Evolutionary conservation across 768 basidiomycete species (phyloP).

Genomic region (Pulveroboletus frians): DNA sequence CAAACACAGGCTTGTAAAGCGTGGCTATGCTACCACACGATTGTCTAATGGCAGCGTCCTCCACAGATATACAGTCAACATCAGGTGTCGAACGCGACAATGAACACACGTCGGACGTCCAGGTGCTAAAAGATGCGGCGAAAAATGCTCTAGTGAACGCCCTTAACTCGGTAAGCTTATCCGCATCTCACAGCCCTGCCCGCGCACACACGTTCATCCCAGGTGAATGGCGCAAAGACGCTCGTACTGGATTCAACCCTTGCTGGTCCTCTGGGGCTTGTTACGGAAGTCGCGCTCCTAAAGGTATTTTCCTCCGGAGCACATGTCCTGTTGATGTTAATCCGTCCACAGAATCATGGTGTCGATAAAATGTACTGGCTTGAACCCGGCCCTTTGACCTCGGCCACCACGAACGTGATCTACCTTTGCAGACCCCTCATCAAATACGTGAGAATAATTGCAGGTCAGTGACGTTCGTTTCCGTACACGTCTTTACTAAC

Average conservation of each 20-base stretch:
- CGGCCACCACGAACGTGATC: conserved; percentile 82
- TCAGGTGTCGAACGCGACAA: conserved; percentile 31
- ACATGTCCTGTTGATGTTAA: conserved; percentile 5
- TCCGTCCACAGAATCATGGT: conserved; percentile 78
- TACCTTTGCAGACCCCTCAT: conserved; percentile 90
- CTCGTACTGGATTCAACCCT: conserved; percentile 87
- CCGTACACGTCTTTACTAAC: conserved; percentile 19
- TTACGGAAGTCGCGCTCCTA: conserved; percentile 89
- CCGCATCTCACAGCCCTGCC: background rate
- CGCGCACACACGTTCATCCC: conserved; percentile 8
- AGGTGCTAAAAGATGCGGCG: conserved; percentile 69
- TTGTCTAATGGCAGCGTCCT: conserved; percentile 29
- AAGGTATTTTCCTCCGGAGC: conserved; percentile 52
- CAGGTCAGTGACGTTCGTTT: conserved; percentile 50
- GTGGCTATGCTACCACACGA: conserved; percentile 28
- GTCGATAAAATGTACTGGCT: conserved; percentile 99
- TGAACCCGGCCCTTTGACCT: conserved; percentile 78
- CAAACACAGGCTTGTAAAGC: conserved; percentile 10
- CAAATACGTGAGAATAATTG: conserved; percentile 81
- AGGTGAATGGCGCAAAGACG: conserved; percentile 94
- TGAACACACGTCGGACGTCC: conserved; percentile 50
- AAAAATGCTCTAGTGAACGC: conserved; percentile 79
- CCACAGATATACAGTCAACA: conserved; percentile 33
- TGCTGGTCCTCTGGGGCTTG: conserved; percentile 87
- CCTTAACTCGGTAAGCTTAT: conserved; percentile 63